phyloP scores from a whole-genome alignment of 768 basidiomycete species.

The Gelatoporia subvermispora region DNA sequence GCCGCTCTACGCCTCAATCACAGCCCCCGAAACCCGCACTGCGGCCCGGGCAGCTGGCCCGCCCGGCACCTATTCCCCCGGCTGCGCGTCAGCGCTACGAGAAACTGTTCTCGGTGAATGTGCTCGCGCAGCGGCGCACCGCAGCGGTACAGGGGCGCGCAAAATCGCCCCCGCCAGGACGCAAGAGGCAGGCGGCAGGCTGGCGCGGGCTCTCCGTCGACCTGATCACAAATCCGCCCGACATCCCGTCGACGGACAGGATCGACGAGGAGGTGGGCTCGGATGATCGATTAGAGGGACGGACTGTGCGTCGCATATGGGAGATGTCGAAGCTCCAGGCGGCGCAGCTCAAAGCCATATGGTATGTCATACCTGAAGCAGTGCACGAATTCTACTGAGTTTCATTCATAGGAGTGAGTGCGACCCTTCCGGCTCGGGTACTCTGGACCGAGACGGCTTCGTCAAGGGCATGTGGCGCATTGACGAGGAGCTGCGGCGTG shows the following conservation, averaged over 20 bases:
- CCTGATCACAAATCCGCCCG: slow-evolving; percentile 42
- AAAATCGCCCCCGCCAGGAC: slow-evolving; percentile 24
- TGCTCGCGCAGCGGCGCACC: slow-evolving; percentile 43
- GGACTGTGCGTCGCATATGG: slow-evolving; percentile 60
- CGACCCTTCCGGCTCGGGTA: slow-evolving; percentile 49
- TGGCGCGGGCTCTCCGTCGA: slow-evolving; percentile 75
- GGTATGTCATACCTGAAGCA: slow-evolving; percentile 39
- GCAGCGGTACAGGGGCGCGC: neutral
- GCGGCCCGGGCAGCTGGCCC: slow-evolving; percentile 30
- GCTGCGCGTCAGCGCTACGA: slow-evolving; percentile 65
- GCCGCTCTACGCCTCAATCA: neutral
- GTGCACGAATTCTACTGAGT: neutral
- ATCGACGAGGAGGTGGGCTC: slow-evolving; percentile 33
- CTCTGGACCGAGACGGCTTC: slow-evolving; percentile 63
- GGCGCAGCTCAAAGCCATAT: slow-evolving; percentile 54
- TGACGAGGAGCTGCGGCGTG: slow-evolving; percentile 74
- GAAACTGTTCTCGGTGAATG: slow-evolving; percentile 56
- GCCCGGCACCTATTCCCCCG: slow-evolving; percentile 65
- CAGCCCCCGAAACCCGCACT: slow-evolving; percentile 13
- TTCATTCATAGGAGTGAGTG: slow-evolving; percentile 56
- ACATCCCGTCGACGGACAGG: slow-evolving; percentile 12
- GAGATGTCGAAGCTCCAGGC: slow-evolving; percentile 50
- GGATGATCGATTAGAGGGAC: slow-evolving; percentile 51
- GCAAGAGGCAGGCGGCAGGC: slow-evolving; percentile 58
- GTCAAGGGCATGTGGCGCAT: slow-evolving; percentile 82